Percentiles rank a stretch among this genome's conserved stretches.
Evolutionary conservation across 1,139 yeast species (phyloP).

Genomic region (Sugiyamaella sp.): DNA sequence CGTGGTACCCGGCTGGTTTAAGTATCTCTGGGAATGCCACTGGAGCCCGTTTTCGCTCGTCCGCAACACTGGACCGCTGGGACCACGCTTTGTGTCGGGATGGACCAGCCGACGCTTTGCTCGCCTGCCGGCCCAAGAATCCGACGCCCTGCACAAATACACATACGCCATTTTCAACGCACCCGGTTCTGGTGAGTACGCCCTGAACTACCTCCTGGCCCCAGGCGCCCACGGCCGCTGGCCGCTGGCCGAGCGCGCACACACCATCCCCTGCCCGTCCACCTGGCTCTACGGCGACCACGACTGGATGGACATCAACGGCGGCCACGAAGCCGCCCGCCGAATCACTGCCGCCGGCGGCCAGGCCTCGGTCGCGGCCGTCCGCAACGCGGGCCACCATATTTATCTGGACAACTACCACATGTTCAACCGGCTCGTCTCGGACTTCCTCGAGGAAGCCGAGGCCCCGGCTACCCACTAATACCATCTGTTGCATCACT

Average conservation of each 20-base stretch:
- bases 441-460: constrained; percentile 42
- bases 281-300: constrained; percentile 74
- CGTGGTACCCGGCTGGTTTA: constrained; percentile 37
- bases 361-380: constrained; percentile 47
- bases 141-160: constrained; percentile 53
- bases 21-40: constrained; percentile 46
- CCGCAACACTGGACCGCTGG: constrained; percentile 46
- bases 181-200: constrained; percentile 67
- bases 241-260: constrained; percentile 71
- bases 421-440: constrained; percentile 57
- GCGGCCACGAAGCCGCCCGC: constrained; percentile 60
- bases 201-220: constrained; percentile 63
- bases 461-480: background rate
- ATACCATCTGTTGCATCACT: background rate
- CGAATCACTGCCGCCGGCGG: constrained; percentile 41
- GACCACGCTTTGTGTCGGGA: constrained; percentile 46
- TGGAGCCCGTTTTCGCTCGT: constrained; percentile 46
- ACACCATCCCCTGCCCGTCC: constrained; percentile 42
- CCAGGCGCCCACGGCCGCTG: constrained; percentile 77
- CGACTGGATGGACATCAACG: constrained; percentile 85
- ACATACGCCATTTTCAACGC: constrained; percentile 62
- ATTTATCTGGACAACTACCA: constrained; percentile 72
- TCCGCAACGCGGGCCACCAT: constrained; percentile 74
- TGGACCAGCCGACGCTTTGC: constrained; percentile 48
- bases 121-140: constrained; percentile 36